phyloP scores from a whole-genome alignment of 371 early-diverging fungal genomes.

The Parasitella parasitica region DNA sequence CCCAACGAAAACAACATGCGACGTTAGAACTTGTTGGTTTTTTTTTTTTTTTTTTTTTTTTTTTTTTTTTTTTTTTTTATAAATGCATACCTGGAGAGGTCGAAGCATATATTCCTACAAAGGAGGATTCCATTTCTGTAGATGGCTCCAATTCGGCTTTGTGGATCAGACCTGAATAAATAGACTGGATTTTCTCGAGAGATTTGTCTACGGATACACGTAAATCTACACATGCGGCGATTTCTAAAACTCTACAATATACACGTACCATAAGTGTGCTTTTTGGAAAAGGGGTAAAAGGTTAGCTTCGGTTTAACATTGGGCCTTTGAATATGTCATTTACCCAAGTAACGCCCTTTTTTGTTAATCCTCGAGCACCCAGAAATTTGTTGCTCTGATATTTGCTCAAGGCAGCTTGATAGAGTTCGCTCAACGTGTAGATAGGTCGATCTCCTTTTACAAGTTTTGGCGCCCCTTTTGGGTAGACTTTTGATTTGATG shows the following conservation, averaged over 20 bases:
- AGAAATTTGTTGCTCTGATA: conserved; percentile 17
- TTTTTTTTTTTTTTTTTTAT: too few relatives aligned
- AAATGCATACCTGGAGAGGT: conserved; percentile 35
- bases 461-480: conserved; percentile 39
- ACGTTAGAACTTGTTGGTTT: too few relatives aligned
- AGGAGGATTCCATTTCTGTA: conserved; percentile 22
- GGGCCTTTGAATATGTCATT: too few relatives aligned
- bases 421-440: conserved; percentile 37
- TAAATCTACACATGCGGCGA: too few relatives aligned
- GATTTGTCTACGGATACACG: too few relatives aligned
- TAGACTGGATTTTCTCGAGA: neutral
- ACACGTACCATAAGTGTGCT: too few relatives aligned
- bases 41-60: too few relatives aligned
- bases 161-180: conserved; percentile 4
- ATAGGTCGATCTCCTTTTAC: conserved; percentile 15
- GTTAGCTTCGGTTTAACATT: too few relatives aligned
- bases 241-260: too few relatives aligned
- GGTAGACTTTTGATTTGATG: conserved; percentile 54
- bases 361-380: neutral
- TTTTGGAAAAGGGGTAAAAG: too few relatives aligned
- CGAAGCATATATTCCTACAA: conserved; percentile 43
- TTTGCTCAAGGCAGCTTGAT: conserved; percentile 21
- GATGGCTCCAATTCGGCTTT: conserved; percentile 28
- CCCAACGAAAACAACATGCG: neutral
- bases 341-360: conserved; percentile 1